These are phyloP conservation scores for Rhodotorula diobovata DNA, from an alignment of 768 basidiomycete species.

Conservation along the genomic window DNA sequence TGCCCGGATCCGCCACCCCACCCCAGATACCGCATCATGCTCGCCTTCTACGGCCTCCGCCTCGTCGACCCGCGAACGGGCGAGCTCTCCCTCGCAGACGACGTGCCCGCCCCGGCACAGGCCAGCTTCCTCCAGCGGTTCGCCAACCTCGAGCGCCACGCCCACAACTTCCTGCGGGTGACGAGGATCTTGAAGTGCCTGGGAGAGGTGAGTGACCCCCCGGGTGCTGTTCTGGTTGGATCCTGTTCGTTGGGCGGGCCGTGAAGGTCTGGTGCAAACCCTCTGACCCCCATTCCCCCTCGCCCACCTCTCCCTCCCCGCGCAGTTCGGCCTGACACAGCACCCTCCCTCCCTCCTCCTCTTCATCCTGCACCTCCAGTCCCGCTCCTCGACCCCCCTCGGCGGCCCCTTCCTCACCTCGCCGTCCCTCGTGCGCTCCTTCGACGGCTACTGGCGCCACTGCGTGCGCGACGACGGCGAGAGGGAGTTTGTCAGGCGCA, in stretches of 20 bases:
- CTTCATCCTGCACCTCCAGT: conserved; percentile 53
- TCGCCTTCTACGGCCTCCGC: conserved; percentile 74
- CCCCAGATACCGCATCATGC: conserved; percentile 61
- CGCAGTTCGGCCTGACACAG: conserved; percentile 56
- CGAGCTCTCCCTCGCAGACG: conserved; percentile 54
- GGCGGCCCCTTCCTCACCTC: conserved; percentile 47
- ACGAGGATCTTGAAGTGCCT: conserved; percentile 71
- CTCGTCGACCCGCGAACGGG: conserved; percentile 60
- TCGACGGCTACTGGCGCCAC: conserved; percentile 34
- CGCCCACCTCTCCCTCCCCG: not conserved
- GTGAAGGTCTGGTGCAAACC: too few species aligned
- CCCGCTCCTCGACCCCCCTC: not conserved
- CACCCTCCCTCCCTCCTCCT: conserved; percentile 58
- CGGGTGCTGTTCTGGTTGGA: too few species aligned
- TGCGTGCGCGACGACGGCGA: conserved; percentile 29
- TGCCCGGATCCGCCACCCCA: too few species aligned
- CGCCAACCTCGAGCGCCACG: conserved; percentile 55
- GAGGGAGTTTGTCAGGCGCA: conserved; percentile 3
- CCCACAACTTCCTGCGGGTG: conserved; percentile 73
- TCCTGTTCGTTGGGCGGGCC: too few species aligned
- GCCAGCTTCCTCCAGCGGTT: conserved; percentile 56
- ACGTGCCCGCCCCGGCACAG: conserved; percentile 2
- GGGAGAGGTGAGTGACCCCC: conserved; percentile 54
- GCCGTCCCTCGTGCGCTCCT: not conserved
- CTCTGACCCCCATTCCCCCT: not conserved